These are phyloP conservation scores for Madurella mycetomatis DNA, from an alignment of 2,329 filamentous ascomycete genomes.

Conservation along the genomic window DNA sequence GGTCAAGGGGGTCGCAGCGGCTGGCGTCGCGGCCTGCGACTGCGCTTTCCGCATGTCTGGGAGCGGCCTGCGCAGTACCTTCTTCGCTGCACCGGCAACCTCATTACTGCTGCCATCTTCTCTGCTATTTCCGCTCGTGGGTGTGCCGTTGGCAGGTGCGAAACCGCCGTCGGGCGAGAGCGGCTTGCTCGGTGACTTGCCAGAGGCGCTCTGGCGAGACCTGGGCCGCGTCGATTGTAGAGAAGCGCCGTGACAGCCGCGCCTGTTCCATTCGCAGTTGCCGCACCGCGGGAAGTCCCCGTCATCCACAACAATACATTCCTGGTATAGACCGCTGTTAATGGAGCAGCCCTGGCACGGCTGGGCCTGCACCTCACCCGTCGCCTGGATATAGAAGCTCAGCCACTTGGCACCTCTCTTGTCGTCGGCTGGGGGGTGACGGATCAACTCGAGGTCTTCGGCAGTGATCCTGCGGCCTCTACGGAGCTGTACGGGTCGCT, in stretches of 20 bases:
- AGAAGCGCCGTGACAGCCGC: constrained; percentile 27
- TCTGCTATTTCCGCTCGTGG: background rate
- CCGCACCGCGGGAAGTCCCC: constrained; percentile 44
- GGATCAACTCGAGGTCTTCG: constrained; percentile 38
- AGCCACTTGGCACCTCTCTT: constrained; percentile 43
- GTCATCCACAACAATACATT: constrained; percentile 42
- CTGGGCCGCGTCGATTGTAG: constrained; percentile 1
- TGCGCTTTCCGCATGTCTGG: constrained; percentile 12
- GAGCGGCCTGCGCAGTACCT: constrained; percentile 16
- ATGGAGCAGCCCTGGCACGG: constrained; percentile 41
- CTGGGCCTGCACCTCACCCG: constrained; percentile 37
- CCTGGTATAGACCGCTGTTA: constrained; percentile 41
- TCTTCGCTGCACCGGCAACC: background rate
- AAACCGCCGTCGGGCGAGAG: constrained; percentile 17
- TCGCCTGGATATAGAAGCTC: constrained; percentile 48
- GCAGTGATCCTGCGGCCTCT: constrained; percentile 39
- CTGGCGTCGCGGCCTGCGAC: background rate
- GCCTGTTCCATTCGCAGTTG: constrained; percentile 48
- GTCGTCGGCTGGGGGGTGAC: constrained; percentile 35
- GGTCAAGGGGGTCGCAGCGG: constrained; percentile 10
- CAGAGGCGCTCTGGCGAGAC: background rate
- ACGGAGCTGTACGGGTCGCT: constrained; percentile 40
- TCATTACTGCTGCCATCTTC: background rate
- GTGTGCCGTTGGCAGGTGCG: constrained; percentile 22
- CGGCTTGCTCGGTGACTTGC: background rate